Conservation (phyloP, 345 rosid species). For the Hevea brasiliensis region DNA sequence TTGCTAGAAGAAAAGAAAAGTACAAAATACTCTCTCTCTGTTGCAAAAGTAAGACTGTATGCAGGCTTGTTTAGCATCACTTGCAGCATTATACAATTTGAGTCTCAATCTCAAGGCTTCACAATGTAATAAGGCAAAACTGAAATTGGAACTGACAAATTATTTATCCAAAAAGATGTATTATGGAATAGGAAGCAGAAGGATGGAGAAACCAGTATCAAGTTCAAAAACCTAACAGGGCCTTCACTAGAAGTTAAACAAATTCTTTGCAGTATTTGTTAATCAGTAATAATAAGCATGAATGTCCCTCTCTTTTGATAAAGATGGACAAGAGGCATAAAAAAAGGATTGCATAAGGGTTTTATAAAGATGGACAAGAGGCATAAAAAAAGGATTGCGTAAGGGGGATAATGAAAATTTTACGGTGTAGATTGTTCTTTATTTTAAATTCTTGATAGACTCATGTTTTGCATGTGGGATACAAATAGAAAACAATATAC, state of each 20-base stretch:
- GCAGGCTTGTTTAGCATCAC: not conserved
- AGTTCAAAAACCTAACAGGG: not conserved
- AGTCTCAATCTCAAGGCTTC: not conserved
- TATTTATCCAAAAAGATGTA: not conserved
- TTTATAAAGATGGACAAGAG: too few species aligned
- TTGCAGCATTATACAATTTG: not conserved
- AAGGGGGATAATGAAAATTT: not conserved
- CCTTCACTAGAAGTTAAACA: not conserved
- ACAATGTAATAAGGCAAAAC: not conserved
- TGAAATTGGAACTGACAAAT: not conserved
- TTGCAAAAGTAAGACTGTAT: not conserved
- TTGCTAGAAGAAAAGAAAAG: not conserved
- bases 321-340: too few species aligned
- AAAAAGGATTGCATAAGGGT: too few species aligned
- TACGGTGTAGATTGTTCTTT: not conserved
- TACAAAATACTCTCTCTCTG: not conserved
- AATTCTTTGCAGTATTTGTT: not conserved
- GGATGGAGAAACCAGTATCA: not conserved
- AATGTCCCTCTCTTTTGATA: too few species aligned
- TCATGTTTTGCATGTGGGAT: not conserved
- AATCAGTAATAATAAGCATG: too few species aligned
- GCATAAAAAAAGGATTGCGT: too few species aligned
- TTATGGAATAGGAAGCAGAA: not conserved
- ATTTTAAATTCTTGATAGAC: not conserved
- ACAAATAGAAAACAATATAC: not conserved